phyloP scores from a whole-genome alignment of 2,329 filamentous ascomycete species.

The Trichoderma atrobrunneum region DNA sequence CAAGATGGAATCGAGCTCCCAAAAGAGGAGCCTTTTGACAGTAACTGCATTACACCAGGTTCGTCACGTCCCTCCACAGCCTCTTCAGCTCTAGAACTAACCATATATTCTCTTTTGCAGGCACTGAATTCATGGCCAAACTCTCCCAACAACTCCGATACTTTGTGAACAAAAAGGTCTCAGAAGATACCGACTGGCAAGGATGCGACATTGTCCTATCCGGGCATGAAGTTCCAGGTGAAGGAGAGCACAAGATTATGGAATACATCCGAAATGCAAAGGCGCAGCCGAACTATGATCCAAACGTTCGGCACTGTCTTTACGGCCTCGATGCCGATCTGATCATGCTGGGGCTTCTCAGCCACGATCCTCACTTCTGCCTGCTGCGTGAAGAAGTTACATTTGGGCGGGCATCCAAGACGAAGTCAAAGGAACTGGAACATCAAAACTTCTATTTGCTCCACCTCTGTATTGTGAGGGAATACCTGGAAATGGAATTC shows the following conservation, averaged over 20 bases:
- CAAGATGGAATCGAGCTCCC: conserved; percentile 87
- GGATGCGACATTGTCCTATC: conserved; percentile 94
- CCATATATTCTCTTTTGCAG: conserved; percentile 27
- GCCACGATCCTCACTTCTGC: conserved; percentile 97
- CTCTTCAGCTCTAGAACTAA: background rate
- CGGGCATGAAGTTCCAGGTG: conserved; percentile 94
- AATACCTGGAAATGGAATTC: conserved; percentile 96
- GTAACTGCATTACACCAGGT: conserved; percentile 97
- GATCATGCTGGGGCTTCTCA: conserved; percentile 96
- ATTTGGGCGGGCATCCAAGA: conserved; percentile 82
- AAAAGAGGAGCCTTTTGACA: conserved; percentile 94
- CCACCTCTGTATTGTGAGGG: conserved; percentile 94
- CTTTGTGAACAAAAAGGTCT: conserved; percentile 98
- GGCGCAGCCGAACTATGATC: conserved; percentile 87
- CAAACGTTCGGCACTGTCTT: conserved; percentile 92
- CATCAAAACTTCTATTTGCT: conserved; percentile 98
- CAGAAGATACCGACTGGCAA: conserved; percentile 96
- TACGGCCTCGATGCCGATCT: conserved; percentile 97
- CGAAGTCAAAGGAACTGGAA: conserved; percentile 92
- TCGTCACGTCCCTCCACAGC: background rate
- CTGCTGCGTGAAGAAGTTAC: conserved; percentile 96
- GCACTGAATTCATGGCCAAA: conserved; percentile 96
- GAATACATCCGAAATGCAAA: conserved; percentile 98
- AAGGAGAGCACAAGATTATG: conserved; percentile 99
- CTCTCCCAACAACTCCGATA: conserved; percentile 92